Percentiles rank a stretch among this genome's conserved stretches.
These are phyloP conservation scores for Citrus medica DNA, from an alignment of 345 rosid species.

Conservation along the genomic window DNA sequence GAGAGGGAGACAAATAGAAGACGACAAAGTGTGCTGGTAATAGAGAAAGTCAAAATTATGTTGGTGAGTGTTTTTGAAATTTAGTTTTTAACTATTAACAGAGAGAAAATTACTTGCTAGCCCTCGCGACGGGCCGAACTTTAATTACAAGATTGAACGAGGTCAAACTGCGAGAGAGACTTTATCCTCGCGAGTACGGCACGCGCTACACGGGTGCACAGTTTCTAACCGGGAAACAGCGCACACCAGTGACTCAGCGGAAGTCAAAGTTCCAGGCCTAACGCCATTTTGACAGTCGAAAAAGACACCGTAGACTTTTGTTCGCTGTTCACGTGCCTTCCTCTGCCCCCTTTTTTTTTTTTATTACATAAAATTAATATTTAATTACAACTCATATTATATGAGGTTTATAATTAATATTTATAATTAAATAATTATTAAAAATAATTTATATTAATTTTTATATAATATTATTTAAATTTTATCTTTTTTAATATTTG, in stretches of 20 bases:
- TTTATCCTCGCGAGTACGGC: not conserved
- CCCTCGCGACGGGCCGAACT: not conserved
- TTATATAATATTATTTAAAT: too few relatives aligned
- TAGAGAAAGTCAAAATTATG: not conserved
- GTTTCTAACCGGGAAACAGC: not conserved
- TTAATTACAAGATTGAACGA: not conserved
- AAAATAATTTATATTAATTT: too few relatives aligned
- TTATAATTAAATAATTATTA: too few relatives aligned
- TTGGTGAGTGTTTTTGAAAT: too few relatives aligned
- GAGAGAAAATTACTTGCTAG: not conserved
- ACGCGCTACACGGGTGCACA: not conserved
- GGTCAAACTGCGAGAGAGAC: not conserved
- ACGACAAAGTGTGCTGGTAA: not conserved
- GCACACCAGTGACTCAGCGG: not conserved
- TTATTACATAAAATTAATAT: too few relatives aligned
- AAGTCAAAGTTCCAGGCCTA: not conserved
- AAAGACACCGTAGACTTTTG: not conserved
- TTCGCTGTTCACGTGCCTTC: not conserved
- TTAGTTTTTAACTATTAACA: too few relatives aligned
- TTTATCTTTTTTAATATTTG: too few relatives aligned
- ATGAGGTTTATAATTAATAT: too few relatives aligned
- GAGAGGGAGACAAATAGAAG: not conserved
- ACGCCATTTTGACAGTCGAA: not conserved
- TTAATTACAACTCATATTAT: too few relatives aligned
- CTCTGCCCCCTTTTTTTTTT: too few relatives aligned